These are phyloP conservation scores for Epithele typhae DNA, from an alignment of 768 basidiomycete species.

Conservation along the genomic window DNA sequence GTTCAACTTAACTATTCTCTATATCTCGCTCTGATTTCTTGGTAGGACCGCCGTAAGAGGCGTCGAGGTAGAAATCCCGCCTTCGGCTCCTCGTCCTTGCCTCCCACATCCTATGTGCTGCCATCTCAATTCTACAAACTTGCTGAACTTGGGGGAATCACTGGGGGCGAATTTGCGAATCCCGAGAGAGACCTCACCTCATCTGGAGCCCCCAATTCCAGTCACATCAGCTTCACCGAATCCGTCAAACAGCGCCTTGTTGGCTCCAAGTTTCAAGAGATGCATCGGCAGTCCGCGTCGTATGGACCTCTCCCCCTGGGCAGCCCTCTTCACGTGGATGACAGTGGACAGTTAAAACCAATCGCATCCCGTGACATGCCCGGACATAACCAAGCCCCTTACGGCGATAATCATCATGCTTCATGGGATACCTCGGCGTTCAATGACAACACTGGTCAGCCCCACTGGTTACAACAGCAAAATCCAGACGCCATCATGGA, in stretches of 20 bases:
- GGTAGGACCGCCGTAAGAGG: constrained; percentile 36
- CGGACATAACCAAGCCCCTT: constrained; percentile 49
- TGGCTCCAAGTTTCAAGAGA: constrained; percentile 71
- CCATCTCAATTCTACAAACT: constrained; percentile 80
- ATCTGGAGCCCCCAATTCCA: constrained; percentile 1
- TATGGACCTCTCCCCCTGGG: constrained; percentile 60
- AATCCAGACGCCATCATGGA: constrained; percentile 19
- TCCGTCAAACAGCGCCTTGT: constrained; percentile 59
- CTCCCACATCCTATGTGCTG: constrained; percentile 74
- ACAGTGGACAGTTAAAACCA: constrained; percentile 43
- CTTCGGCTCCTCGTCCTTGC: constrained; percentile 60
- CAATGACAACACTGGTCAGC: constrained; percentile 16
- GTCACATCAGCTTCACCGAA: constrained; percentile 45
- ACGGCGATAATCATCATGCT: constrained; percentile 44
- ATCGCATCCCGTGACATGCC: constrained; percentile 22
- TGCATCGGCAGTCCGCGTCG: constrained; percentile 53
- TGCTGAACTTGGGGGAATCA: constrained; percentile 54
- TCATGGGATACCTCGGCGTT: constrained; percentile 28
- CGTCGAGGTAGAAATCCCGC: constrained; percentile 56
- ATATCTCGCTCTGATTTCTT: neutral
- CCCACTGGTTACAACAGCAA: constrained; percentile 28
- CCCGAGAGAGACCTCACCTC: constrained; percentile 29
- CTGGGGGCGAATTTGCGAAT: constrained; percentile 52
- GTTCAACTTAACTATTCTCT: neutral
- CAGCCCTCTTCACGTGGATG: constrained; percentile 50